Percentiles rank a stretch among this genome's conserved stretches.
These are phyloP conservation scores for Tolypocladium pustulatum DNA, from an alignment of 2,329 filamentous ascomycete genomes.

Conservation along the genomic window DNA sequence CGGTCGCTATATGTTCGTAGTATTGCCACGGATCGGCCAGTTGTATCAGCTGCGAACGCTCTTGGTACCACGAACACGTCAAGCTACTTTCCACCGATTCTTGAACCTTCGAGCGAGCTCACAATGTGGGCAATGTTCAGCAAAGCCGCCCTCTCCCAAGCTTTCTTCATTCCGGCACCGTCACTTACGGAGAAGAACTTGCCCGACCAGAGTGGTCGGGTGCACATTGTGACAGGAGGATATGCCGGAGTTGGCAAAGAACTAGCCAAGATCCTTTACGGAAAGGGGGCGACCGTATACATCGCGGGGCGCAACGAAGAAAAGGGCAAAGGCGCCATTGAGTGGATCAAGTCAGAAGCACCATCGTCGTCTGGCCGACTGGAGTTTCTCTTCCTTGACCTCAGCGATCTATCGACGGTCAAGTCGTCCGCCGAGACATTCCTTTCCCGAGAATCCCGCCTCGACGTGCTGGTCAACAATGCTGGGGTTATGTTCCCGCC, in stretches of 20 bases:
- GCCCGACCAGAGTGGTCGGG: not conserved
- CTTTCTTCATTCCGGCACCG: not conserved
- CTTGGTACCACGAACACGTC: not conserved
- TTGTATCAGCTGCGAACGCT: too few species aligned
- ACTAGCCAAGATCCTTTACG: not conserved
- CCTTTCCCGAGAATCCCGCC: not conserved
- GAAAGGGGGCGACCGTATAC: not conserved
- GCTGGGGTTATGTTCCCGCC: not conserved
- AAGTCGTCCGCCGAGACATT: not conserved
- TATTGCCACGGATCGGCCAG: too few species aligned
- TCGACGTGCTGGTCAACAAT: not conserved
- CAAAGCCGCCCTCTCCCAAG: not conserved
- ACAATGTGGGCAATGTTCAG: not conserved
- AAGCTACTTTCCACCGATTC: too few species aligned
- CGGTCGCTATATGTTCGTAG: not conserved
- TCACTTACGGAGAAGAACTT: not conserved
- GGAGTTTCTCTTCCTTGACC: not conserved
- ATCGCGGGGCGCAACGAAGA: not conserved
- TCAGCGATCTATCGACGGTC: not conserved
- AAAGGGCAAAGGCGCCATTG: not conserved
- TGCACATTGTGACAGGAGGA: not conserved
- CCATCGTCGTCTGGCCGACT: not conserved
- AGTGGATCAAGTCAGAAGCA: not conserved
- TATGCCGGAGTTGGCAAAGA: not conserved
- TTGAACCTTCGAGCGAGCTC: too few species aligned